These are phyloP conservation scores for Trichophaea hybrida DNA, from an alignment of 2,329 filamentous ascomycete species.

Conservation along the genomic window DNA sequence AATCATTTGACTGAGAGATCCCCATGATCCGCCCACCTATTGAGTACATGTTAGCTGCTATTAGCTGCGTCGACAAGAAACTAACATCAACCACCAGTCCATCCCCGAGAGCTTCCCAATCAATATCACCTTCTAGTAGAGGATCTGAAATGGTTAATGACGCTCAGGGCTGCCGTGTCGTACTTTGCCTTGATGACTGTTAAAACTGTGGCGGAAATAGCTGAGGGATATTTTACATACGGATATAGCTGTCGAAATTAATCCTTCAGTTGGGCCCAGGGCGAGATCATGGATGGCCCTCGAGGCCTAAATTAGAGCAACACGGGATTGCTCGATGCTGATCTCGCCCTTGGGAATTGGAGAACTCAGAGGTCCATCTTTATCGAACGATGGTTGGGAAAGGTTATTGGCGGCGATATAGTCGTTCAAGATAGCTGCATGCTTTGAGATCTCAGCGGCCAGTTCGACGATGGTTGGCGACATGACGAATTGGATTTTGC, in stretches of 20 bases:
- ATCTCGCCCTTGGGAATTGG: background rate
- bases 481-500: no score
- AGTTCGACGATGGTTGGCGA: background rate
- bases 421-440: background rate
- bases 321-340: background rate
- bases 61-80: background rate
- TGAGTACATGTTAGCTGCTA: no score
- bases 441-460: background rate
- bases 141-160: background rate
- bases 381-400: background rate
- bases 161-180: background rate
- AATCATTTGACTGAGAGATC: background rate
- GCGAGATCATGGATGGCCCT: background rate
- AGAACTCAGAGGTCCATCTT: background rate
- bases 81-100: slow-evolving; percentile 3
- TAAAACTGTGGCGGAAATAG: no score
- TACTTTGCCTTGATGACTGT: no score
- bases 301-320: background rate
- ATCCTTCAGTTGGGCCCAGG: background rate
- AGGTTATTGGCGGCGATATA: background rate
- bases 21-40: slow-evolving; percentile 1
- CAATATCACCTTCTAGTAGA: background rate
- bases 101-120: background rate
- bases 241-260: background rate
- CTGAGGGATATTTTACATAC: background rate